Base-by-base conservation (phyloP, 805 yeast species). In the Candida suzukii region DNA sequence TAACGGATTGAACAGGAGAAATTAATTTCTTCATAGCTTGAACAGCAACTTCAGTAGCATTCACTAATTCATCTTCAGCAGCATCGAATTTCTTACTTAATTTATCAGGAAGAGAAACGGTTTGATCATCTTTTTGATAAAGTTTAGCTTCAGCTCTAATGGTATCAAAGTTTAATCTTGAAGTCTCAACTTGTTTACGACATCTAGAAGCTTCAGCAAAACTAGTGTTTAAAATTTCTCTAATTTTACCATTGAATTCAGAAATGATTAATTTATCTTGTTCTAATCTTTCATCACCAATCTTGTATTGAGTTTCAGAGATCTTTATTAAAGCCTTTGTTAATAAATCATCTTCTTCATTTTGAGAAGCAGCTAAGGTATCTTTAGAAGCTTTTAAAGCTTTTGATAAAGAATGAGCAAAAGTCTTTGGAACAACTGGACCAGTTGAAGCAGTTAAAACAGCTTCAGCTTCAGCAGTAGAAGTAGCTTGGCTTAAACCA, bases 1-100 rank as follows among this genome's bases (percentile, higher is more conserved):
- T 71, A 37, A 84, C 69, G 41, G 78, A 67, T 58, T 81, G 83
- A 11, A 78, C 68, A 20, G 90, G 87, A 46, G 73, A 76, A 49
- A 85, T 76, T 42, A 85, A 67, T 48, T 72, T 76, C 59, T 82
- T 78, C 93, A 85, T 83, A 41, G 79, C 77, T 51, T 77, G 75
- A n/a, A 83, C 93, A 0, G 95, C 93, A 22, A 72, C 66, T 43
- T 83, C 82, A 4, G 88, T 84, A 21, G 88, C 86, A 49, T 80
- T 75, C 28, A 85, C 93, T 48, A 85, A 74, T 46, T 83, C 91
- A 56, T 85, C 95, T 60, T 85, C 95, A 45, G 70, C 69, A 16
- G 65, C 57, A 44, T 78, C 80, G 49, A 76, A 63, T 41, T 73
- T 76, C 47, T 70, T 71, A 45, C 67, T 66, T 48, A 79, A 70